Percentiles rank a stretch among this genome's conserved stretches.
phyloP scores from a whole-genome alignment of 345 rosid genomes.

The Murraya koenigii region DNA sequence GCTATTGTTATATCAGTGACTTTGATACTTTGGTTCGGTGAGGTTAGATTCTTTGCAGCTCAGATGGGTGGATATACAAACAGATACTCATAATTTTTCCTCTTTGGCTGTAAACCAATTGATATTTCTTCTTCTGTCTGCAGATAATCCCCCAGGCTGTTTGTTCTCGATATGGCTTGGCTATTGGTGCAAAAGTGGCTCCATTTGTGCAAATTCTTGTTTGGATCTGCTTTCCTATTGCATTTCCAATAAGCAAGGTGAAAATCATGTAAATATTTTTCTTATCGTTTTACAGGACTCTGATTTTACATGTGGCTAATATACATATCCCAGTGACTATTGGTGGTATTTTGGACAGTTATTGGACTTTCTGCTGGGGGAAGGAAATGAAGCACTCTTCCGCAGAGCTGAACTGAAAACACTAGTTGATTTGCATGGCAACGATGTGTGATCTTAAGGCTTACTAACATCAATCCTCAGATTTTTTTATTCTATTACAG shows the following conservation, averaged over 20 bases:
- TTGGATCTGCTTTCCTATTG: constrained; percentile 57
- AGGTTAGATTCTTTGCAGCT: constrained; percentile 38
- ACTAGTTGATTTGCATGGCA: constrained; percentile 59
- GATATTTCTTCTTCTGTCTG: not conserved
- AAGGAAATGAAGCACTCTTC: constrained; percentile 56
- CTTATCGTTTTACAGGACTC: not conserved
- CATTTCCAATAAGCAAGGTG: constrained; percentile 80
- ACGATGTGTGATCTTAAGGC: constrained; percentile 41
- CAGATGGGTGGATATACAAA: not conserved
- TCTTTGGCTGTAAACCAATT: not conserved
- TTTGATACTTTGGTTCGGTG: constrained; percentile 59
- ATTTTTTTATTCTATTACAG: not conserved
- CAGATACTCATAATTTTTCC: not conserved
- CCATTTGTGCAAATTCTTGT: constrained; percentile 57
- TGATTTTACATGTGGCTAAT: not conserved
- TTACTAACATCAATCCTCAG: not conserved
- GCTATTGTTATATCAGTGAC: constrained; percentile 66
- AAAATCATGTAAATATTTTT: not conserved
- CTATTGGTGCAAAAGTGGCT: constrained; percentile 54
- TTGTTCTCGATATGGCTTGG: constrained; percentile 60
- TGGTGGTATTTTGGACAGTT: constrained; percentile 31
- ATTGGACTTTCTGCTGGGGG: constrained; percentile 45
- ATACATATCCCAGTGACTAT: no score
- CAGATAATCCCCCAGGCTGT: constrained; percentile 64
- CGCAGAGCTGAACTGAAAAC: constrained; percentile 69